Percentiles rank a stretch among this genome's conserved stretches.
phyloP scores from a whole-genome alignment of 1,284 basidiomycete species.

The Phylloporus sp. region DNA sequence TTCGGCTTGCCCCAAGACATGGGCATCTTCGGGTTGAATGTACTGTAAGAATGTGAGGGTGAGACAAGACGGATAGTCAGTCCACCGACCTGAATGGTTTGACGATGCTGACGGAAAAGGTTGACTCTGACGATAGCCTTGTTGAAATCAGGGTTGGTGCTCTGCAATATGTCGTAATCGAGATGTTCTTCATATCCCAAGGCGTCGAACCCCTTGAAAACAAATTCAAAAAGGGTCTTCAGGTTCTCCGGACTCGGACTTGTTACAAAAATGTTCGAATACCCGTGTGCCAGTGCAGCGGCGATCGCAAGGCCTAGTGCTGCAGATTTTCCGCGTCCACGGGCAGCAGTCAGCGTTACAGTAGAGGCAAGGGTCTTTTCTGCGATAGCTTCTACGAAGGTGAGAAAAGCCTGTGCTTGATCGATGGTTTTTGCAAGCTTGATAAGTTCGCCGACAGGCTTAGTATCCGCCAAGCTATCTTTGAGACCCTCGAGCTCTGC shows the following conservation, averaged over 20 bases:
- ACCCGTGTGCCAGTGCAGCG: constrained; percentile 92
- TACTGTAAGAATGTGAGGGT: constrained; percentile 61
- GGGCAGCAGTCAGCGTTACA: constrained; percentile 91
- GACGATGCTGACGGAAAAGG: constrained; percentile 90
- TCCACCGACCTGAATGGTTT: constrained; percentile 85
- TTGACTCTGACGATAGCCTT: constrained; percentile 97
- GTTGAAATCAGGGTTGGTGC: constrained; percentile 93
- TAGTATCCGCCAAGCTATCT: constrained; percentile 82
- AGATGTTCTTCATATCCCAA: constrained; percentile 97
- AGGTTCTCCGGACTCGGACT: constrained; percentile 98
- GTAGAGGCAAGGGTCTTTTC: constrained; percentile 95
- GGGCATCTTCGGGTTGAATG: constrained; percentile 96
- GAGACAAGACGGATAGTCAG: not conserved
- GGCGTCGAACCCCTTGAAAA: constrained; percentile 96
- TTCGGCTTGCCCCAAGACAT: constrained; percentile 97
- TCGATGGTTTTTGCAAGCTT: constrained; percentile 94
- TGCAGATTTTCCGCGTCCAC: constrained; percentile 97
- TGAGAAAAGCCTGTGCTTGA: constrained; percentile 91
- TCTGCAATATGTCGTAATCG: constrained; percentile 96
- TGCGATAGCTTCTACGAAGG: constrained; percentile 91
- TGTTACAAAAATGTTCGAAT: constrained; percentile 98
- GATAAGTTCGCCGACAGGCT: constrained; percentile 89
- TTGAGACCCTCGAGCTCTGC: constrained; percentile 85
- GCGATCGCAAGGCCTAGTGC: constrained; percentile 94
- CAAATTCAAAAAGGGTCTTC: constrained; percentile 97